Conservation (phyloP, 2,329 filamentous ascomycete species). For the Trichoderma simmonsii region DNA sequence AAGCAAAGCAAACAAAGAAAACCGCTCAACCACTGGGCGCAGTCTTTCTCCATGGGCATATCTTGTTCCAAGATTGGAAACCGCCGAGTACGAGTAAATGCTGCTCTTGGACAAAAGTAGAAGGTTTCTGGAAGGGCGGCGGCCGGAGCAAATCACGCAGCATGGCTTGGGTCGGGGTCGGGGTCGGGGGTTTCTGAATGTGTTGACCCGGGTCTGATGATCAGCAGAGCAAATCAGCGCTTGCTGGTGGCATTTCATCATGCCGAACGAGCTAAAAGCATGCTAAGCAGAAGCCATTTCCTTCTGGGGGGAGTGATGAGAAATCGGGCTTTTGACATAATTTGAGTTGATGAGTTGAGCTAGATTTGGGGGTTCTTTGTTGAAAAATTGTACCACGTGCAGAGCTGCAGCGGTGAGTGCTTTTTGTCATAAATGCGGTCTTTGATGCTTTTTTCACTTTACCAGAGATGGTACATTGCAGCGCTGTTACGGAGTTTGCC, state of each 20-base stretch:
- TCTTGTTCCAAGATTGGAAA: not conserved
- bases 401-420: not conserved
- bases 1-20: not conserved
- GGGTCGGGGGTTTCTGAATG: slow-evolving; percentile 10
- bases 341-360: not conserved
- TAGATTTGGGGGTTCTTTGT: not conserved
- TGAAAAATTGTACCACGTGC: not conserved
- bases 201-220: slow-evolving; percentile 8
- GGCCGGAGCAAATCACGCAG: slow-evolving; percentile 9
- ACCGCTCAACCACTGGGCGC: not conserved
- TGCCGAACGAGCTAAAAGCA: not conserved
- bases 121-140: slow-evolving; percentile 16
- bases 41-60: not conserved
- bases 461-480: not conserved
- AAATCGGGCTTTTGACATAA: not conserved
- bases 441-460: not conserved
- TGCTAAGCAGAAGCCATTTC: not conserved
- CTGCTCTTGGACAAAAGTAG: not conserved
- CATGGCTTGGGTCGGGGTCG: not conserved
- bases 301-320: not conserved
- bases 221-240: slow-evolving; percentile 10
- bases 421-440: not conserved
- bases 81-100: not conserved
- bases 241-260: not conserved
- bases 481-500: not conserved